phyloP scores from a whole-genome alignment of 2,329 filamentous ascomycete genomes.

The Colletotrichum phormii region DNA sequence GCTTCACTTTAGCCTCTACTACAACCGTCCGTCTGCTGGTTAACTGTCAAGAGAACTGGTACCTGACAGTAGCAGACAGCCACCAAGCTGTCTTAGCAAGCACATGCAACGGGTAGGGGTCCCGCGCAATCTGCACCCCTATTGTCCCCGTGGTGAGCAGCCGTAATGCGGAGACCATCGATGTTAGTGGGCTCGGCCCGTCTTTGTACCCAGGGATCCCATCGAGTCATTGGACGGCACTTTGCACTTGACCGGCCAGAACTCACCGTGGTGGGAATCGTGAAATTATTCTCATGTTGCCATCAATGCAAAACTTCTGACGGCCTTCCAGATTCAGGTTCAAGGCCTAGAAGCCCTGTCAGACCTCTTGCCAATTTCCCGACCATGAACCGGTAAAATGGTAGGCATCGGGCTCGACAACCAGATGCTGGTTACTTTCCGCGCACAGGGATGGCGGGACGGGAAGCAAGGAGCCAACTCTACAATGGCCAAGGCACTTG shows the following conservation, averaged over 20 bases:
- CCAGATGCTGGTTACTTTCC: neutral
- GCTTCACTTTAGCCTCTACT: neutral
- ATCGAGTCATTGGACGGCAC: constrained; percentile 24
- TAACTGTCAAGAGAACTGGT: neutral
- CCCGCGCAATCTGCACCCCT: constrained; percentile 19
- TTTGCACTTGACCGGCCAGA: constrained; percentile 24
- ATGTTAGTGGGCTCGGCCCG: constrained; percentile 27
- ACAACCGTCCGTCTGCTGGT: neutral
- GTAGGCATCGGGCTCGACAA: neutral
- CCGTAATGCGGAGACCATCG: constrained; percentile 23
- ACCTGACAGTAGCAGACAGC: constrained; percentile 9
- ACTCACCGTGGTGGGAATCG: constrained; percentile 27
- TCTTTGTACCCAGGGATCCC: constrained; percentile 14
- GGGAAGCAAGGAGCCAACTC: neutral
- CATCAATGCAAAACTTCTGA: constrained; percentile 28
- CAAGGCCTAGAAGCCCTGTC: neutral
- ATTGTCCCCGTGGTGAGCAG: constrained; percentile 14
- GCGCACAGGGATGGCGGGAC: neutral
- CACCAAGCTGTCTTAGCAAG: constrained; percentile 17
- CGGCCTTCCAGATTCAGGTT: constrained; percentile 16
- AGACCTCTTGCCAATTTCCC: neutral
- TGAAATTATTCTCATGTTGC: constrained; percentile 34
- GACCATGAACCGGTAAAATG: neutral
- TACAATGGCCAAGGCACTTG: neutral
- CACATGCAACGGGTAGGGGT: constrained; percentile 23